Base-by-base conservation (phyloP, 768 basidiomycete species). In the Cyclocybe aegerita region DNA sequence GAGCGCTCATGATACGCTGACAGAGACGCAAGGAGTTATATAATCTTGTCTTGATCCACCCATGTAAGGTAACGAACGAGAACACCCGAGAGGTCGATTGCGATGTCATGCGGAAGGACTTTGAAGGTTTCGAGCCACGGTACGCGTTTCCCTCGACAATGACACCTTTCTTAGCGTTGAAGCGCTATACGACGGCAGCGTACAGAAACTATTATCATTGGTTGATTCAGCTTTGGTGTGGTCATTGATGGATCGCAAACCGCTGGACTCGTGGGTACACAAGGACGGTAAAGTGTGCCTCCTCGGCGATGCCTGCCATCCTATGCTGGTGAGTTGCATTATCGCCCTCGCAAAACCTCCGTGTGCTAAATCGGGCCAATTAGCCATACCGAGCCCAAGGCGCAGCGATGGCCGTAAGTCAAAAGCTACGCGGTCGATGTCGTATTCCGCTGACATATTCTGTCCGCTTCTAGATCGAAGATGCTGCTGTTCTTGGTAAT, bases 361-460 rank as follows among this genome's bases (percentile, higher is more conserved):
- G 29, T 15, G 10, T 7, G 16, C 39, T 16, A 33, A 40, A n/a
- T 15, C 17, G 30, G 40, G 29, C 2, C 8, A 38, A 34, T 63
- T 58, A 79, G 71, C 78, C 78, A 10, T 79, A 78, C 58, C 70
- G 75, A 33, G 79, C 75, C 1, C 79, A 80, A 59, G 79, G 79
- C 9, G 71, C 77, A 35, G 75, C 78, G n/a, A 78, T 79, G 66
- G 78, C 78, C 43, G 73, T 69, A 37, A 41, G 53, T 54, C 7
- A 4, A 17, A 4, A 32, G 15, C 4, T 10, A 14, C n/a, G 9
- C 23, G 15, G 32, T 6, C 9, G 15, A 7, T 14, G 37, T 23
- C 16, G 36, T 32, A 10, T 35, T 17, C 15, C 8, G 38, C 30
- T 12, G 36, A 39, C n/a, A 12, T 31, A 14, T 36, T 34, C 30